Conservation (phyloP, 208 protist species). For the Trypanosoma scelopori region DNA sequence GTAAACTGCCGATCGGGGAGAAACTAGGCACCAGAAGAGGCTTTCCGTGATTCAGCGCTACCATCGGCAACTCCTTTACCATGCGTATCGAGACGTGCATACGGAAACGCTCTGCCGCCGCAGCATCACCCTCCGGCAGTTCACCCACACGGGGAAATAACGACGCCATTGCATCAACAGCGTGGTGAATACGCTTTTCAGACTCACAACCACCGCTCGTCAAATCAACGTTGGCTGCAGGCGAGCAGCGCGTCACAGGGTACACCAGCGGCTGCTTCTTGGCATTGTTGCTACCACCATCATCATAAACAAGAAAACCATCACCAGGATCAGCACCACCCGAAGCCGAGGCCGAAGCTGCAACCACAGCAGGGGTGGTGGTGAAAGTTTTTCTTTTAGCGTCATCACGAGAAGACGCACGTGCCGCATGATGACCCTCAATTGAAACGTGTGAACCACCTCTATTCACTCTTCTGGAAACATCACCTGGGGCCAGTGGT, state of each 20-base stretch:
- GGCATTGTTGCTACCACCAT: slow-evolving; percentile 1
- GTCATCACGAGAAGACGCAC: background rate
- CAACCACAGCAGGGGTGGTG: background rate
- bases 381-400: background rate
- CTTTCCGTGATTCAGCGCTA: slow-evolving; percentile 31
- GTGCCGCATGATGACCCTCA: background rate
- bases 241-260: background rate
- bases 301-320: background rate
- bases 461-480: background rate
- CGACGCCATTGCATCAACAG: too few species aligned
- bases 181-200: too few species aligned
- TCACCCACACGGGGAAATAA: too few species aligned
- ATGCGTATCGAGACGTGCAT: slow-evolving; percentile 55
- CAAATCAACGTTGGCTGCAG: background rate
- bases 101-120: slow-evolving; percentile 29
- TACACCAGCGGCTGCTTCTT: background rate
- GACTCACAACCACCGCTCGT: background rate
- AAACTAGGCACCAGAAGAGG: slow-evolving; percentile 9
- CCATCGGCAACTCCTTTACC: slow-evolving; percentile 55
- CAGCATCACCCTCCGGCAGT: background rate
- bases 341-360: background rate
- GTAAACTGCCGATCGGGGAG: slow-evolving; percentile 19
- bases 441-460: background rate
- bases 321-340: background rate
- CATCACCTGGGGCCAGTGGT: background rate